A percentile compares a stretch with the other conserved stretches of the same genome.
Evolutionary conservation across 2,329 filamentous ascomycete genomes (phyloP).

Genomic region (Aspergillus terreus): DNA sequence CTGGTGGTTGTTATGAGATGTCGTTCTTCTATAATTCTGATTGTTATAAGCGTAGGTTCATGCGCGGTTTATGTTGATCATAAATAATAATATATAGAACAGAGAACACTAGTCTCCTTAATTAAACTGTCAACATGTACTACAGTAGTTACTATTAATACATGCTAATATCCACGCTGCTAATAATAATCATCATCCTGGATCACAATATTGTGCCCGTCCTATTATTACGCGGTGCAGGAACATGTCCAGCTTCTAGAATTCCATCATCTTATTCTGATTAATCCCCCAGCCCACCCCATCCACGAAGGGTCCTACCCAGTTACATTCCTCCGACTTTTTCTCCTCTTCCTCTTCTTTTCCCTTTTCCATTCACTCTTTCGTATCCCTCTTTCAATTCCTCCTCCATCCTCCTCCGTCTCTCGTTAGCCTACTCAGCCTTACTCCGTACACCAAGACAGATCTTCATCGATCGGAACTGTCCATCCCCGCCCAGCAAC

Average conservation of each 20-base stretch:
- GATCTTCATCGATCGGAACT: constrained; percentile 16
- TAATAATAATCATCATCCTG: too few species aligned
- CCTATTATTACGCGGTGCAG: neutral
- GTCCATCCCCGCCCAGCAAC: constrained; percentile 17
- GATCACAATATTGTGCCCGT: neutral
- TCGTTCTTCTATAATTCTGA: neutral
- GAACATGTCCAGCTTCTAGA: neutral
- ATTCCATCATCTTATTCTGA: neutral
- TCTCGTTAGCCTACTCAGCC: constrained; percentile 15
- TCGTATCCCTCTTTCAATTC: neutral
- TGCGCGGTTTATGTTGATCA: neutral
- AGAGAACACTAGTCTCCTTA: neutral
- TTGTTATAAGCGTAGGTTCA: too few species aligned
- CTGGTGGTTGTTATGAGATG: neutral
- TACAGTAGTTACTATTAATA: neutral
- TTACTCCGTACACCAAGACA: constrained; percentile 6
- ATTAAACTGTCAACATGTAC: neutral
- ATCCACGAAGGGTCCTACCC: neutral
- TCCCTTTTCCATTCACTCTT: neutral
- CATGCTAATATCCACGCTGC: neutral
- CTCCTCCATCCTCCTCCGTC: neutral
- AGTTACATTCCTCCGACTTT: neutral
- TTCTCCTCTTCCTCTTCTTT: neutral
- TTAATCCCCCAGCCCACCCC: neutral
- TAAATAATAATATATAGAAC: neutral